Conservation (phyloP, 176 grass and related monocot genomes). For the Carex myosuroides region DNA sequence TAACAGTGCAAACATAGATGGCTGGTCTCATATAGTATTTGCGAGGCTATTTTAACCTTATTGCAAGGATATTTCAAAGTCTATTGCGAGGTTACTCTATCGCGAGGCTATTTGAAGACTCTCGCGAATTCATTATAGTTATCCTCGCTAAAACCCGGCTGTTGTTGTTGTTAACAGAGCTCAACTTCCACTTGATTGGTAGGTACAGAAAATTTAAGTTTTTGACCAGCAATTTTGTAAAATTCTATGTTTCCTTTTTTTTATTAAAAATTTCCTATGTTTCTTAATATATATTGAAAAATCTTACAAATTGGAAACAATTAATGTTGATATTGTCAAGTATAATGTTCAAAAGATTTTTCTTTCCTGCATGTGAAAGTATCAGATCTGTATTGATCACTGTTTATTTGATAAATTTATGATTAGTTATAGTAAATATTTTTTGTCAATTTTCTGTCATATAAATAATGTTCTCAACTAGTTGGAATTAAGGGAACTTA, state of each 20-base stretch:
- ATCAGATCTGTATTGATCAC: not conserved
- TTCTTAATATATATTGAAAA: not conserved
- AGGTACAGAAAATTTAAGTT: slow-evolving; percentile 7
- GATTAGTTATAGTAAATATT: not conserved
- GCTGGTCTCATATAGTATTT: no score
- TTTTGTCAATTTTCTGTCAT: not conserved
- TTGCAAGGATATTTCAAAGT: no score
- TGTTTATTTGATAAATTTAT: no score
- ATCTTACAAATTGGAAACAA: not conserved
- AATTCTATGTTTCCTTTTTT: no score
- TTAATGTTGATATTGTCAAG: not conserved
- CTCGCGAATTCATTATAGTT: no score
- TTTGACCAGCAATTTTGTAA: slow-evolving; percentile 6
- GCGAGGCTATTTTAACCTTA: no score
- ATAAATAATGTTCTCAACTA: not conserved
- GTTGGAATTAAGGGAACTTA: not conserved
- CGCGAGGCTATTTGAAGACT: no score
- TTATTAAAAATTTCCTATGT: not conserved
- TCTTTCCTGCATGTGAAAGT: not conserved
- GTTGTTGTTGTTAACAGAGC: no score
- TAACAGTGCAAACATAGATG: no score
- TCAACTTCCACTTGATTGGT: slow-evolving; percentile 88
- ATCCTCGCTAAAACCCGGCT: no score
- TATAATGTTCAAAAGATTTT: slow-evolving; percentile 20
- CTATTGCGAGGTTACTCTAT: no score